These are phyloP conservation scores for Bryoglossum gracile DNA, from an alignment of 495 filamentous ascomycete species.

Conservation along the genomic window DNA sequence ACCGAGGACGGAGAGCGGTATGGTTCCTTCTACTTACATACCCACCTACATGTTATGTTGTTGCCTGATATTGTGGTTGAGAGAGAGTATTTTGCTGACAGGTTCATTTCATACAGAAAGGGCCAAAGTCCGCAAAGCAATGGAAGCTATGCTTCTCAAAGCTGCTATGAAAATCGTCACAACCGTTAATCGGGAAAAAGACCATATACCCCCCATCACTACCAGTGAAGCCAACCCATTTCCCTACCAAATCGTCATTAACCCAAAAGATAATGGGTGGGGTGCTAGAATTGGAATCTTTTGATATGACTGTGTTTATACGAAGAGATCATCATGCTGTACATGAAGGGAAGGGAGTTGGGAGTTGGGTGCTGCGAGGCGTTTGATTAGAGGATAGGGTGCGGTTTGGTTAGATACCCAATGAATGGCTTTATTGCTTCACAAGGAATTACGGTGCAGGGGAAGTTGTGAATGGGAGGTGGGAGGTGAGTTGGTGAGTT, in stretches of 20 bases:
- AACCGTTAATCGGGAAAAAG: constrained; percentile 79
- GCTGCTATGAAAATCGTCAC: constrained; percentile 81
- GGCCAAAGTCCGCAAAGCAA: constrained; percentile 77
- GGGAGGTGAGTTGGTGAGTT: too few relatives aligned
- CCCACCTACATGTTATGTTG: too few relatives aligned
- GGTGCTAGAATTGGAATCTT: constrained; percentile 38
- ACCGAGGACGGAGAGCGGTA: constrained; percentile 82
- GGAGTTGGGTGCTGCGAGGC: constrained; percentile 12
- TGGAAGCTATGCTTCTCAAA: constrained; percentile 78
- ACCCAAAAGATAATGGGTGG: constrained; percentile 72
- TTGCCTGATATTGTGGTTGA: not conserved
- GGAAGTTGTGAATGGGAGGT: too few relatives aligned
- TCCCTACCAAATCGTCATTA: constrained; percentile 84
- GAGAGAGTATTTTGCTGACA: not conserved
- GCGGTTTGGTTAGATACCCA: constrained; percentile 20
- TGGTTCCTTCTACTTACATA: too few relatives aligned
- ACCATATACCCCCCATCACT: constrained; percentile 96
- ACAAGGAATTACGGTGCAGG: too few relatives aligned
- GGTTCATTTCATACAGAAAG: constrained; percentile 48
- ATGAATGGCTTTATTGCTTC: constrained; percentile 14
- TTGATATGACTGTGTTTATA: constrained; percentile 12
- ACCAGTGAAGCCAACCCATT: constrained; percentile 90
- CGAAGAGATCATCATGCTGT: constrained; percentile 6
- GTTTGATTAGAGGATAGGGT: constrained; percentile 9
- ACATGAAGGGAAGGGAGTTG: constrained; percentile 7